Percentiles rank a stretch among this genome's conserved stretches.
Evolutionary conservation across 495 filamentous ascomycete genomes (phyloP).

Genomic region (Geoglossum glabrum): DNA sequence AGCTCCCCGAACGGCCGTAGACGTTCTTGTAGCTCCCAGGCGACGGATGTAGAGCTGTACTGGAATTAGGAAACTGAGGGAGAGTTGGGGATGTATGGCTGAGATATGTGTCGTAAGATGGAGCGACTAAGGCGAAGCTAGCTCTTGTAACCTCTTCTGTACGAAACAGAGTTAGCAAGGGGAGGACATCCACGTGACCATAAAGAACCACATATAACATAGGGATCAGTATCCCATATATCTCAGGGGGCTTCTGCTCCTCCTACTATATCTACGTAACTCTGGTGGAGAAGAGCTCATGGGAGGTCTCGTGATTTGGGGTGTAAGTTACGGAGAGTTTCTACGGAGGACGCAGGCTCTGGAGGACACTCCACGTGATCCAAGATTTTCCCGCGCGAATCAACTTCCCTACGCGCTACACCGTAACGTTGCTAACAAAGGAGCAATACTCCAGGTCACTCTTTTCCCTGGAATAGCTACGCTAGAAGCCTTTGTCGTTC

Average conservation of each 20-base stretch:
- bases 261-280: no score
- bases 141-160: no score
- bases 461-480: background rate
- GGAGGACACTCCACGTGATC: background rate
- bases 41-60: background rate
- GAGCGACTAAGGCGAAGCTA: background rate
- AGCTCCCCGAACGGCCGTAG: background rate
- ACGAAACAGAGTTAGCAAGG: no score
- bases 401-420: background rate
- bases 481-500: background rate
- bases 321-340: no score
- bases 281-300: no score
- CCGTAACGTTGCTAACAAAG: background rate
- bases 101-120: background rate
- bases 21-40: background rate
- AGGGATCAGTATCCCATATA: no score
- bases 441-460: background rate
- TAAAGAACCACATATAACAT: no score
- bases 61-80: background rate
- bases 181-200: no score
- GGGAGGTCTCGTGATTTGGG: no score
- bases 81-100: background rate
- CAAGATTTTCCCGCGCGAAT: no score
- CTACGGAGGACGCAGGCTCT: no score
- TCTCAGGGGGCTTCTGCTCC: no score